Base-by-base conservation (phyloP, 805 yeast species). In the Metschnikowia shivogae region DNA sequence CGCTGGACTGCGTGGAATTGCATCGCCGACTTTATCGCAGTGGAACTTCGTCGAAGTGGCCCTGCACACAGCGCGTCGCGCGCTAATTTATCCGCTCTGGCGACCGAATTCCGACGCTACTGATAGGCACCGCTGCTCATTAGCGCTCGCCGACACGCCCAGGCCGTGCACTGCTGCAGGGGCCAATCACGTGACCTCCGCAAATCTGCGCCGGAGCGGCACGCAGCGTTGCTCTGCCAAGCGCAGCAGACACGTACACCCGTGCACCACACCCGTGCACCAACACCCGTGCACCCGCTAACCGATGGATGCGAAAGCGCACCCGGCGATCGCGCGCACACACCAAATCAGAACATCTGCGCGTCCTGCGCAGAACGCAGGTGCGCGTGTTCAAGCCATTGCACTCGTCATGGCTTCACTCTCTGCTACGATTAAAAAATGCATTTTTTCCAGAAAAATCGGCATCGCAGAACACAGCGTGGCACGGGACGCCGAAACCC, bases 271-370 rank as follows among this genome's bases (percentile, higher is more conserved):
- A 22, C 8, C 26, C 26, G 26, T 22, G 8, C 26, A 22, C 26
- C 26, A 5, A 3, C 24, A 22, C 24, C 24, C 6, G 24, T 22
- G 6, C 24, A 22, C 24, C 24, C 4, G 24, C 6, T 22, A 22
- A 22, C 26, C 6, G 26, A 22, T 8, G 27, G 39, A 19, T 28
- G 24, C 20, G 26, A 37, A 28, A 37, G 30, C 34, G 40, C 40
- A 27, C 27, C 34, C 22, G n/a, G 13, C 8, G 40, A 37, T 37
- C 39, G 39, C 34, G 40, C 40, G 40, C 40, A 29, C 27, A 37
- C 40, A 22, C 24, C 22, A 37, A 37, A 37, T 37, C 40, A 37
- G 17, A 37, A 33, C 40, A 37, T 29, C 40, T 37, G 40, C 40
- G 40, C 27, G 27, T 28, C 34, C 33, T 28, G 40, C 34, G 40